Evolutionary conservation across 176 grass and related monocot species (phyloP).

Genomic region (Puccinellia tenuiflora): DNA sequence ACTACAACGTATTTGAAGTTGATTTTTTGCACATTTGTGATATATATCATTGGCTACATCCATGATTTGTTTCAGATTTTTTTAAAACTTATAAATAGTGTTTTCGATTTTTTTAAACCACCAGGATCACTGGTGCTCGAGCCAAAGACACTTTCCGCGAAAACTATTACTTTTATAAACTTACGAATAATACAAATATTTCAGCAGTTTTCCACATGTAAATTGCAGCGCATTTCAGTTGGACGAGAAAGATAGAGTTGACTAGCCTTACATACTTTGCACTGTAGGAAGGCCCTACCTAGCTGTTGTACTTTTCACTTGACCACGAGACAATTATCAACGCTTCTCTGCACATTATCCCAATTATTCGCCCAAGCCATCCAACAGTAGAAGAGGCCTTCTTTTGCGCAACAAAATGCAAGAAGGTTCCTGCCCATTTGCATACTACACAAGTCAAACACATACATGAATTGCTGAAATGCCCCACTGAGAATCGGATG

Average conservation of each 20-base stretch:
- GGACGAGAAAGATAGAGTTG: not conserved
- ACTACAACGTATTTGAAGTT: no score
- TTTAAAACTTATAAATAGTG: no score
- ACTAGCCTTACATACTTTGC: not conserved
- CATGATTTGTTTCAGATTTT: no score
- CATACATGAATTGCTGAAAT: constrained; percentile 3
- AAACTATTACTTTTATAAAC: not conserved
- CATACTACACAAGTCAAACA: constrained; percentile 34
- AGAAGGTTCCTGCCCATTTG: constrained; percentile 14
- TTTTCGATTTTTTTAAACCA: no score
- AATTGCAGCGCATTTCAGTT: constrained; percentile 11
- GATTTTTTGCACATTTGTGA: no score
- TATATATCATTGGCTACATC: no score
- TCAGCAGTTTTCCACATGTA: not conserved
- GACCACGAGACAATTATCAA: constrained; percentile 9
- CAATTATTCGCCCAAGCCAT: constrained; percentile 20
- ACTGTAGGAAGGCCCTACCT: not conserved
- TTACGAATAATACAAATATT: not conserved
- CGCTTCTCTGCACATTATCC: constrained; percentile 1
- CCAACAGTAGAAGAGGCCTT: not conserved
- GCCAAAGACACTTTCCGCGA: no score
- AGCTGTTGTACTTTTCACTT: constrained; percentile 6
- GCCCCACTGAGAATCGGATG: not conserved
- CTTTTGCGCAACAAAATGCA: constrained; percentile 5
- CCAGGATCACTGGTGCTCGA: no score